These are phyloP conservation scores for Thermothielavioides terrestris DNA, from an alignment of 495 filamentous ascomycete genomes.

Conservation along the genomic window DNA sequence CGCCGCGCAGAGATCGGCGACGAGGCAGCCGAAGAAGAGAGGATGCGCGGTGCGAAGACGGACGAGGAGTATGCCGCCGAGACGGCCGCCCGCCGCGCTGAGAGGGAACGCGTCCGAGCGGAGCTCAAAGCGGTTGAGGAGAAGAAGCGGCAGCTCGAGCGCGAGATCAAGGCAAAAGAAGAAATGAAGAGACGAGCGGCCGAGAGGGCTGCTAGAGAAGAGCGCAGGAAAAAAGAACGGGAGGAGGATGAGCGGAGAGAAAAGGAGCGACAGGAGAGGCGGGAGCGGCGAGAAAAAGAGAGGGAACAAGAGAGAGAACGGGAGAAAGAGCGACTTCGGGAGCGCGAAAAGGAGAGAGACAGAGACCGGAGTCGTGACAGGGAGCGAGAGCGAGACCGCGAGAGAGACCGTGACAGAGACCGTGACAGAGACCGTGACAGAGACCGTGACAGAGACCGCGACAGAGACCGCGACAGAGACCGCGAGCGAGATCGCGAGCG, in stretches of 20 bases:
- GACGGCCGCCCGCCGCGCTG: slow-evolving; percentile 54
- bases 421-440: slow-evolving; percentile 39
- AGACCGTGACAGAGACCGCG: slow-evolving; percentile 24
- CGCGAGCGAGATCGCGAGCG: slow-evolving; percentile 28
- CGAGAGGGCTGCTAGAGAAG: slow-evolving; percentile 50
- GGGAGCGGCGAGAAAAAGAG: slow-evolving; percentile 46
- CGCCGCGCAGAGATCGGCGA: slow-evolving; percentile 66
- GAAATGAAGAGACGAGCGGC: slow-evolving; percentile 48
- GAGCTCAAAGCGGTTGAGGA: slow-evolving; percentile 58
- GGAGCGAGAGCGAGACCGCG: slow-evolving; percentile 24
- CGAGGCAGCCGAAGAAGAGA: slow-evolving; percentile 60
- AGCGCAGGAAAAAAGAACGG: slow-evolving; percentile 46
- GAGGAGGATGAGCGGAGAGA: slow-evolving; percentile 54
- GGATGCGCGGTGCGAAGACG: slow-evolving; percentile 61
- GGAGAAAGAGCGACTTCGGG: slow-evolving; percentile 25
- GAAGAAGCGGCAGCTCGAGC: slow-evolving; percentile 54
- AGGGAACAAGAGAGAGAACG: slow-evolving; percentile 32
- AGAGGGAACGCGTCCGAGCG: slow-evolving; percentile 55
- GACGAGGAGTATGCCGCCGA: slow-evolving; percentile 74
- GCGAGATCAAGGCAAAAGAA: slow-evolving; percentile 56
- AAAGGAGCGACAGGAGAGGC: slow-evolving; percentile 47
- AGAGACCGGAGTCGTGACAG: slow-evolving; percentile 27
- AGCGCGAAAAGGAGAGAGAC: slow-evolving; percentile 32
- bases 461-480: slow-evolving; percentile 30
- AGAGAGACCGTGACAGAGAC: slow-evolving; percentile 45